These are phyloP conservation scores for Ceratopteris richardii DNA, from an alignment of 75 land plant species.

Conservation along the genomic window DNA sequence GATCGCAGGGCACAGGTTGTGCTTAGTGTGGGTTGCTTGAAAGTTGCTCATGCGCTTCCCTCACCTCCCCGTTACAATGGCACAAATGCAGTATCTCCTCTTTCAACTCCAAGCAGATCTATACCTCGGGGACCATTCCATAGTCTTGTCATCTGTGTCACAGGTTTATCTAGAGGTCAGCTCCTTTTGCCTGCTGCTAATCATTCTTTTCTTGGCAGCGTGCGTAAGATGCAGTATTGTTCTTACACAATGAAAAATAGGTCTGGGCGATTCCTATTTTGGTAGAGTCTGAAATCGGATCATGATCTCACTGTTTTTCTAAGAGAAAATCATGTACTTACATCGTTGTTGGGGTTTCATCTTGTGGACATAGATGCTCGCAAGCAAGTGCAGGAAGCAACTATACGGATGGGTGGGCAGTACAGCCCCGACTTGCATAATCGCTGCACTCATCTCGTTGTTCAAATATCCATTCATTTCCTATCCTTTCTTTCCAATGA, in stretches of 20 bases:
- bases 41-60: slow-evolving; percentile 23
- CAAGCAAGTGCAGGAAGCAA: slow-evolving; percentile 77
- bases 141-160: slow-evolving; percentile 86
- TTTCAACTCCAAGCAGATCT: slow-evolving; percentile 20
- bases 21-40: slow-evolving; percentile 41
- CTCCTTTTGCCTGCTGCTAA: no score
- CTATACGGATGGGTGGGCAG: slow-evolving; percentile 88
- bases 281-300: no score
- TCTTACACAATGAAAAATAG: no score
- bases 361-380: slow-evolving; percentile 85
- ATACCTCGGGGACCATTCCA: slow-evolving; percentile 50
- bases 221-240: no score
- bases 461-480: slow-evolving; percentile 77
- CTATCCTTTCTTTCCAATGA: no score
- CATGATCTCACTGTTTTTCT: no score
- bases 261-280: no score
- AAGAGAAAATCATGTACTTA: no score
- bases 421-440: slow-evolving; percentile 85
- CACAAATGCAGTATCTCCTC: slow-evolving; percentile 7
- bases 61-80: slow-evolving; percentile 6
- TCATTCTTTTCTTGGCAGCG: no score
- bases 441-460: slow-evolving; percentile 94
- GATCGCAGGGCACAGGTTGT: slow-evolving; percentile 38
- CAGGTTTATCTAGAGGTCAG: slow-evolving; percentile 90
- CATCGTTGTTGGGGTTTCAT: no score